Percentiles rank a stretch among this genome's conserved stretches.
These are phyloP conservation scores for Phtheirospermum japonicum DNA, from an alignment of 257 asterid species.

Conservation along the genomic window DNA sequence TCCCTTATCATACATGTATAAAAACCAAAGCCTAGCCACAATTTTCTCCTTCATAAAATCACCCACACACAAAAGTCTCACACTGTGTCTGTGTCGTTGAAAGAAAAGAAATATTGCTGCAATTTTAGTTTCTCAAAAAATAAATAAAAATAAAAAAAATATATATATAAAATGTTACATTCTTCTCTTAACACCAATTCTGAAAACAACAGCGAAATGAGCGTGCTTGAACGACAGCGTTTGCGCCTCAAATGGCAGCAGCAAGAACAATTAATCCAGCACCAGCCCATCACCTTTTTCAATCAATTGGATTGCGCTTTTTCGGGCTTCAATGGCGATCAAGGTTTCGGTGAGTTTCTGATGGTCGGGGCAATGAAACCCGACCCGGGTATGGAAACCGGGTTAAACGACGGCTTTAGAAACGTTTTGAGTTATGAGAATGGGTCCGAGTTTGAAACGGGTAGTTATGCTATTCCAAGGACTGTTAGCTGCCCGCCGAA, in stretches of 20 bases:
- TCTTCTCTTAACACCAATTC: slow-evolving; percentile 25
- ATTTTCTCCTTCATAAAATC: slow-evolving; percentile 19
- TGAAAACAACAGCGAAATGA: slow-evolving; percentile 31
- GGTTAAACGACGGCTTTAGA: slow-evolving; percentile 29
- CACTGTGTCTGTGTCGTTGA: too few species aligned
- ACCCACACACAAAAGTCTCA: neutral
- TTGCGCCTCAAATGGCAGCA: slow-evolving; percentile 50
- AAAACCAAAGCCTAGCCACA: slow-evolving; percentile 28
- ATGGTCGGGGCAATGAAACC: slow-evolving; percentile 45
- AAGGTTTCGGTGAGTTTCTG: slow-evolving; percentile 40
- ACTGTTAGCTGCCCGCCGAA: slow-evolving; percentile 60
- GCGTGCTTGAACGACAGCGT: slow-evolving; percentile 51
- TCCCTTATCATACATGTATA: slow-evolving; percentile 21
- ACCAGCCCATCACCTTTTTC: slow-evolving; percentile 29
- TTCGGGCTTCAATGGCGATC: slow-evolving; percentile 33
- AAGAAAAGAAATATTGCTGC: too few species aligned
- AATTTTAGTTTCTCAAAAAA: too few species aligned
- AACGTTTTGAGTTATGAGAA: slow-evolving; percentile 30
- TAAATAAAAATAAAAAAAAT: neutral
- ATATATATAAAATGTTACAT: slow-evolving; percentile 38
- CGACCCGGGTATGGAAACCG: slow-evolving; percentile 45
- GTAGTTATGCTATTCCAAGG: slow-evolving; percentile 39
- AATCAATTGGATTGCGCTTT: slow-evolving; percentile 26
- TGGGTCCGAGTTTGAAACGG: slow-evolving; percentile 33
- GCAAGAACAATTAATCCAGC: slow-evolving; percentile 36